Base-by-base conservation (phyloP, 129 eudicot genomes). In the Sambucus nigra region DNA sequence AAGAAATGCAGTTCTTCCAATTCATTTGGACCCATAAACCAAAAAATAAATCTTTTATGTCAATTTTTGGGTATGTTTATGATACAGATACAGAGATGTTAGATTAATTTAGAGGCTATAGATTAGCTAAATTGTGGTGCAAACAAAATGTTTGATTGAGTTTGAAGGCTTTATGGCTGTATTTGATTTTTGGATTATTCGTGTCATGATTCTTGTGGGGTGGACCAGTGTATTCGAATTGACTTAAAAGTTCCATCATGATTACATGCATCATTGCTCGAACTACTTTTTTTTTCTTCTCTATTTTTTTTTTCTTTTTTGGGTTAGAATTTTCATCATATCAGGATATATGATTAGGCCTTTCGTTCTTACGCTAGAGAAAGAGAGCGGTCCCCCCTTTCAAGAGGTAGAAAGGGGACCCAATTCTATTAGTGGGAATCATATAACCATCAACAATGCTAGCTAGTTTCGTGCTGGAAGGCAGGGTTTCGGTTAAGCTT, bases 1-100 rank as follows among this genome's bases (percentile, higher is more conserved):
- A 50, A 80, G 83, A 81, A 76, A 60, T 63, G 79, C 79, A 46
- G 71, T 88, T 65, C 72, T 75, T 46, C 95, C 85, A 38, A 39
- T 75, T 73, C 64, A 72, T 18, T 51, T 69, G 47, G 76, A 78
- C 20, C 59, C 71, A 51, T 68, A 42, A 57, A 32, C 14, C n/a
- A 53, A 26, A 26, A 25, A 5, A 49, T 49, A 25, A 9, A 51
- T 41, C 55, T 40, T 53, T n/a, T n/a, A n/a, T n/a, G n/a, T n/a
- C n/a, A n/a, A n/a, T 38, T 0, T 21, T 33, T 22, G 38, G 47
- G 19, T 25, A 17, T 15, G 18, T 16, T 38, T 47, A 18, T 72
- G 53, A 32, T 63, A 59, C 16, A 64, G 65, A 22, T 23, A 46
- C 20, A 23, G 65, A 58, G 70, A 31, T 52, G 31, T 59, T 33